Evolutionary conservation across 1,284 basidiomycete genomes (phyloP), one percentile per base, ranked within the genome.

Genomic region (Bjerkandera adusta): DNA sequence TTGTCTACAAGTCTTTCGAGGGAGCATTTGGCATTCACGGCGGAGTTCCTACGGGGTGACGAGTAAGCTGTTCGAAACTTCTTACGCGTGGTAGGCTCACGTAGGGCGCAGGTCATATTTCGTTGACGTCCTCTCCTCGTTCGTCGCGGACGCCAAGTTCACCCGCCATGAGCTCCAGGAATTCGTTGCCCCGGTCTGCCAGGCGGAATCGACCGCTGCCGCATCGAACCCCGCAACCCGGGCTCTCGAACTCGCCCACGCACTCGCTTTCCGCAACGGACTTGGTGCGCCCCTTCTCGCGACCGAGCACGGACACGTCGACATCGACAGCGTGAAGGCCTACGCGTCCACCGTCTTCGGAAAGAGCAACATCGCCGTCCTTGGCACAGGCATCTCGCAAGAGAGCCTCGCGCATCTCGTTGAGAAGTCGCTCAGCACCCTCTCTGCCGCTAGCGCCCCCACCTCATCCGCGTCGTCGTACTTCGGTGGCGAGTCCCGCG

Each of bases 41-140:
- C 96, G 53, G 94, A 98, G 66, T 99, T 98, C 73, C 72, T 98
- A 58, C 84, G 87, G 53, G 95, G 92, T 43, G 93, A 99, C 67
- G 96, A 98, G 95, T 97, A 69, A 75, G 92, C 89, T 15, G 33
- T 36, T 24, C 40, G 22, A 13, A 50, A 41, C 34, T 32, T 35
- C 22, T 22, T 18, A 13, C 18, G 40, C 48, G 20, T 50, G n/a
- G n/a, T n/a, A n/a, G 36, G 48, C 41, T 26, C 27, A 43, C 36
- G 21, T 29, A 10, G n/a, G 8, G 33, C 30, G 11, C 65, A 95
- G 93, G 68, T 68, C 76, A 42, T 89, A 86, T 75, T 97, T 97
- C 72, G 83, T 93, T 38, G 85, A 91, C 59, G 73, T 94, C 54
- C 82, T 97, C 55, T 79, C 90, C 30, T 89, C 89, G 36, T 85